A percentile compares a stretch with the other conserved stretches of the same genome.
phyloP scores from a whole-genome alignment of 148 eudicot species.

The Pouteria glomerata region DNA sequence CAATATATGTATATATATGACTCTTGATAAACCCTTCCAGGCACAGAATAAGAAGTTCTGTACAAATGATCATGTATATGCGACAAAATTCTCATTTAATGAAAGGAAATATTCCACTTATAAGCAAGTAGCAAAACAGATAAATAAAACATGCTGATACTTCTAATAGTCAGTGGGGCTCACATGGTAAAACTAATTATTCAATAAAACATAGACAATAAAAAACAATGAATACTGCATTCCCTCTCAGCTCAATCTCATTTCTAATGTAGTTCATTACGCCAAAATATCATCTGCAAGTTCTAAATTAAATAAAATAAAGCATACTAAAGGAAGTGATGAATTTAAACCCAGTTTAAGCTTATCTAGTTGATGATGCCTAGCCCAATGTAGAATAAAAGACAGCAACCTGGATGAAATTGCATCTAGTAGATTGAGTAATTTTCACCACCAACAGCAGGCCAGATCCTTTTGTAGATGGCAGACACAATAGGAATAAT shows the following conservation, averaged over 20 bases:
- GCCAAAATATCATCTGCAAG: constrained; percentile 5
- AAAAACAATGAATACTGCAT: constrained; percentile 5
- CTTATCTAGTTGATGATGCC: not conserved
- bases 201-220: not conserved
- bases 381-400: not conserved
- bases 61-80: too few relatives aligned
- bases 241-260: constrained; percentile 13
- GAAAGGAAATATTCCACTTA: too few relatives aligned
- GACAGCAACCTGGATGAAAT: not conserved
- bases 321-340: constrained; percentile 5
- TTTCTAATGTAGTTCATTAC: not conserved
- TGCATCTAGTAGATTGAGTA: constrained; percentile 53
- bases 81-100: too few relatives aligned
- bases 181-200: not conserved
- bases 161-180: not conserved
- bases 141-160: not conserved
- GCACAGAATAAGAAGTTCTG: too few relatives aligned
- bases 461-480: constrained; percentile 61
- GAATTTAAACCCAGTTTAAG: constrained; percentile 3
- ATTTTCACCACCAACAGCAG: constrained; percentile 49
- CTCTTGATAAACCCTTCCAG: too few relatives aligned
- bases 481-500: constrained; percentile 59
- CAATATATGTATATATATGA: too few relatives aligned
- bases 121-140: not conserved
- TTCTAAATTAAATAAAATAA: not conserved